Percentiles rank a stretch among this genome's conserved stretches.
These are phyloP conservation scores for Mucuna pruriens DNA, from an alignment of 306 rosid species.

Conservation along the genomic window DNA sequence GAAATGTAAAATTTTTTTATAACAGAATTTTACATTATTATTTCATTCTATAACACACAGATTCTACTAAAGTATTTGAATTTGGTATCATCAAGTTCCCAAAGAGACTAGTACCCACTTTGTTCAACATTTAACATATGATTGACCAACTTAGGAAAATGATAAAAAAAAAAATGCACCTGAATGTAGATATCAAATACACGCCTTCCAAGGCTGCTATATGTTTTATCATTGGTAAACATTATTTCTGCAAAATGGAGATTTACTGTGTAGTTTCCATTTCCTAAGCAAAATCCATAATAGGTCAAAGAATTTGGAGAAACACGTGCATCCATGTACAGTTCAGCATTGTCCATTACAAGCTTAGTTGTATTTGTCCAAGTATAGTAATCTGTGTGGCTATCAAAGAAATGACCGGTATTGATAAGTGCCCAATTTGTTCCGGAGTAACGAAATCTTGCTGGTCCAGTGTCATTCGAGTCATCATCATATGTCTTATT, in stretches of 20 bases:
- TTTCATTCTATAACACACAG: not conserved
- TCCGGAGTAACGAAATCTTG: slow-evolving; percentile 17
- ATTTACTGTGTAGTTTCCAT: slow-evolving; percentile 57
- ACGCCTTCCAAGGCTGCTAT: slow-evolving; percentile 57
- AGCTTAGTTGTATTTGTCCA: slow-evolving; percentile 41
- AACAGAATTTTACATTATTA: not conserved
- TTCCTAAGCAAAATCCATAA: slow-evolving; percentile 58
- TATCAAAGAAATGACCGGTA: slow-evolving; percentile 59
- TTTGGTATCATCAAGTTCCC: not conserved
- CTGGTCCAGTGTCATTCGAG: not conserved
- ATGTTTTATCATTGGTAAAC: slow-evolving; percentile 35
- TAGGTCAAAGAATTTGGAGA: slow-evolving; percentile 68
- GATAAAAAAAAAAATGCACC: slow-evolving; percentile 40
- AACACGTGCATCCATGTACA: slow-evolving; percentile 67
- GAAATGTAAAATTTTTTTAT: no score
- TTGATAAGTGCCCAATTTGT: slow-evolving; percentile 63
- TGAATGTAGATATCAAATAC: slow-evolving; percentile 65
- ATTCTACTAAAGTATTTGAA: not conserved
- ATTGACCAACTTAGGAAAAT: not conserved
- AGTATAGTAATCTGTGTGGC: slow-evolving; percentile 1
- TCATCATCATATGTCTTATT: slow-evolving; percentile 38
- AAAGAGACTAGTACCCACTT: not conserved
- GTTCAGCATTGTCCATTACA: slow-evolving; percentile 38
- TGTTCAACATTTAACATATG: slow-evolving; percentile 3
- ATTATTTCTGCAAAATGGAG: slow-evolving; percentile 63